phyloP scores from a whole-genome alignment of 108 stramenopile species.

The Skeletonema costatum region DNA sequence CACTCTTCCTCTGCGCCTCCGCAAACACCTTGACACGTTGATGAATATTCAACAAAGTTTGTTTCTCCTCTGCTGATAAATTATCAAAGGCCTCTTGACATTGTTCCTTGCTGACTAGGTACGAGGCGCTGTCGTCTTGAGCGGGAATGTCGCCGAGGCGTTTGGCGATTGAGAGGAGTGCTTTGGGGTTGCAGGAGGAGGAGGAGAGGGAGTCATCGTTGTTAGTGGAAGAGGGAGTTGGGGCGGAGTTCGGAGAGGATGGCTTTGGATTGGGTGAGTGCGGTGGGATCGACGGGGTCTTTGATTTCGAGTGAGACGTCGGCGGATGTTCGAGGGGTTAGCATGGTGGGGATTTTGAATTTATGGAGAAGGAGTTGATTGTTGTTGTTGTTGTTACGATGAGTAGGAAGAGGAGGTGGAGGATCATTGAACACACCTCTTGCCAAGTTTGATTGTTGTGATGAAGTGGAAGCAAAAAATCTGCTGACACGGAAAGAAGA shows the following conservation, averaged over 20 bases:
- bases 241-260: constrained; percentile 69
- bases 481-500: too few relatives aligned
- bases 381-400: not conserved
- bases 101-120: constrained; percentile 53
- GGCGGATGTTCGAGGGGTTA: constrained; percentile 66
- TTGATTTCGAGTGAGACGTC: constrained; percentile 82
- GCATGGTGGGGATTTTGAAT: constrained; percentile 30
- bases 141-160: constrained; percentile 71
- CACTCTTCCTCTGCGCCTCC: constrained; percentile 82
- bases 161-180: constrained; percentile 62
- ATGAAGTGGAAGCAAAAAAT: too few relatives aligned
- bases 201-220: not conserved
- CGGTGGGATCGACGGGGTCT: constrained; percentile 87
- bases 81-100: constrained; percentile 76
- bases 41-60: constrained; percentile 79
- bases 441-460: too few relatives aligned
- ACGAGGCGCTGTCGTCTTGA: constrained; percentile 20
- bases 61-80: constrained; percentile 56
- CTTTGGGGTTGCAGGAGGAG: constrained; percentile 24
- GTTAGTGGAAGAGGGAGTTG: not conserved
- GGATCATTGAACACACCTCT: not conserved
- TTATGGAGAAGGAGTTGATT: not conserved
- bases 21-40: constrained; percentile 90
- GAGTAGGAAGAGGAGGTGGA: not conserved
- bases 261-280: constrained; percentile 78